phyloP scores from a whole-genome alignment of 2,329 filamentous ascomycete species.

The Pseudophaeomoniella oleicola region DNA sequence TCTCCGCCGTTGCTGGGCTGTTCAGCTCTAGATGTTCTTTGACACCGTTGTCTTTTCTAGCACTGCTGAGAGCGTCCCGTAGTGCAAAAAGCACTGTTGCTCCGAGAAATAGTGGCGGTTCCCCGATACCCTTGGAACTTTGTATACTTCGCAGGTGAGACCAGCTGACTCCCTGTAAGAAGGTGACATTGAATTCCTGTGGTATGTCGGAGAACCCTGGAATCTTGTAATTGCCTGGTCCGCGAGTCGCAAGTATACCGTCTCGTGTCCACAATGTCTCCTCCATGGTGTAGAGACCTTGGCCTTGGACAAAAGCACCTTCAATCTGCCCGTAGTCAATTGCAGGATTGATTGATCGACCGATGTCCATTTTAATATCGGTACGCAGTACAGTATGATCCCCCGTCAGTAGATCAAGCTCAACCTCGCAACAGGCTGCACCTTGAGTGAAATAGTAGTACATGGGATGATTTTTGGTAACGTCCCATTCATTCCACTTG shows the following conservation, averaged over 20 bases:
- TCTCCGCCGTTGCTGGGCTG: conserved; percentile 72
- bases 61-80: conserved; percentile 68
- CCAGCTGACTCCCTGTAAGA: conserved; percentile 80
- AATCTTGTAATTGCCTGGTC: conserved; percentile 56
- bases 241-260: neutral
- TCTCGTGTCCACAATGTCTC: conserved; percentile 53
- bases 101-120: conserved; percentile 68
- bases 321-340: conserved; percentile 77
- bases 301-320: conserved; percentile 66
- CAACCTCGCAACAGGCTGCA: conserved; percentile 79
- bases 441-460: conserved; percentile 99
- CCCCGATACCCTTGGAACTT: conserved; percentile 62
- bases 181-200: conserved; percentile 69
- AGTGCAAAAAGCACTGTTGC: conserved; percentile 79
- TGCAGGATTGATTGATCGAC: conserved; percentile 46
- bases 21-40: conserved; percentile 50
- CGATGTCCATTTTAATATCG: conserved; percentile 94
- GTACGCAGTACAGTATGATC: conserved; percentile 82
- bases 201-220: conserved; percentile 83
- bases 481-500: conserved; percentile 49
- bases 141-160: conserved; percentile 77
- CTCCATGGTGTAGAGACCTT: conserved; percentile 67
- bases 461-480: conserved; percentile 71
- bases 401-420: conserved; percentile 84
- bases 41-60: conserved; percentile 56